Base-by-base conservation (phyloP, 768 basidiomycete genomes). In the Tephrocybe sp. region DNA sequence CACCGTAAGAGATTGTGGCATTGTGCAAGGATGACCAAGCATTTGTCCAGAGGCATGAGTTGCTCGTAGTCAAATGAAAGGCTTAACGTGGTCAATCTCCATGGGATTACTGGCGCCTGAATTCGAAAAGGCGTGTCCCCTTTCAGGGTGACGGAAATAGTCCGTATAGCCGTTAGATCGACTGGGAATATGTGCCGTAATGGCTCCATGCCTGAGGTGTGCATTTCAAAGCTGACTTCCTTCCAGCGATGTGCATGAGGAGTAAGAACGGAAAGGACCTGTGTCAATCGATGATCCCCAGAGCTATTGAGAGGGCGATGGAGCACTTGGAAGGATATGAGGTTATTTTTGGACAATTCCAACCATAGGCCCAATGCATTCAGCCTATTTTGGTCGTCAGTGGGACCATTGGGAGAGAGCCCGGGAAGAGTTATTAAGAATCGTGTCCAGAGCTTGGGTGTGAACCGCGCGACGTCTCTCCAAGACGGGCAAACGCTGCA, bases 381-480 rank as follows among this genome's bases (percentile, higher is more conserved):
- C 42, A 69, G 51, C 33, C 62, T 47, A 41, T 60, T 43, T 16
- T 53, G 41, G 30, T 57, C 50, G 19, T 56, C 47, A 18, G 38
- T 19, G 4, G 47, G 56, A 42, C 27, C 42, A 29, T 46, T 39
- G 21, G 45, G 41, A 25, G 48, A 54, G 19, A 53, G 58, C 47
- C 55, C 60, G 29, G 53, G 44, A 24, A 70, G 52, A 18, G 69
- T 61, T 50, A 76, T 53, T 46, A 66, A 60, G 47, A 81, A 73
- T 1, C 72, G 68, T 12, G 72, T 69, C 79, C 79, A 81, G 21
- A 81, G 60, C 45, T 64, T 66, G 8, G 79, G 74, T 0, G 72
- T 73, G 6, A 61, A 59, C 13, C 65, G 41, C 21, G 64, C 70
- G 12, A 79, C 47, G 3, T 60, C 47, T 52, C 69, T 69, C 79